phyloP scores from a whole-genome alignment of 345 rosid genomes.

The Syzygium aqueum region DNA sequence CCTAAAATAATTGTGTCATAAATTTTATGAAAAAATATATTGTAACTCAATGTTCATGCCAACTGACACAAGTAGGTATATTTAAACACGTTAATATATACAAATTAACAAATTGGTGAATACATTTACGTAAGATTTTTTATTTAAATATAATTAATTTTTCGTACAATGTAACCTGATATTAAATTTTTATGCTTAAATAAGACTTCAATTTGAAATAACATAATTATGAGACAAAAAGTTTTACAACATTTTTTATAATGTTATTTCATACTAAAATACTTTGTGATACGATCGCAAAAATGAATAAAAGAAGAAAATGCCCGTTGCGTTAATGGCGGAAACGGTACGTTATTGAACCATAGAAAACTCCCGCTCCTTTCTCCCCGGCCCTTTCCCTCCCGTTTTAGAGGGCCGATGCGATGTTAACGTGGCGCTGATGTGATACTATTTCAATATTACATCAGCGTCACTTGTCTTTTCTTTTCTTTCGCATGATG shows the following conservation, averaged over 20 bases:
- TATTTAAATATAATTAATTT: neutral
- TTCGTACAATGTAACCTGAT: too few relatives aligned
- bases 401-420: rapidly evolving
- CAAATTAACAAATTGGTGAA: neutral
- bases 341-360: neutral
- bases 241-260: neutral
- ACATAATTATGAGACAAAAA: neutral
- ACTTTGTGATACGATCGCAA: neutral
- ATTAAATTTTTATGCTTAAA: neutral
- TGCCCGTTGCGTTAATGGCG: neutral
- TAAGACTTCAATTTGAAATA: neutral
- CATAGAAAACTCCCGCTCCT: neutral
- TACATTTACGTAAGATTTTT: neutral
- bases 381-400: neutral
- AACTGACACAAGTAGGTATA: neutral
- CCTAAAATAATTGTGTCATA: neutral
- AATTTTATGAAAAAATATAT: neutral
- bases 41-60: neutral
- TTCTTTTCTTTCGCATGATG: neutral
- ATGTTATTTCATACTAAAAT: neutral
- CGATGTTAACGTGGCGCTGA: too few relatives aligned
- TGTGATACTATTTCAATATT: neutral
- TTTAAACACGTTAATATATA: neutral
- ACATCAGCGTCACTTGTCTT: neutral
- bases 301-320: neutral